Evolutionary conservation across 495 filamentous ascomycete genomes (phyloP).

Genomic region (Tricharina praecox): DNA sequence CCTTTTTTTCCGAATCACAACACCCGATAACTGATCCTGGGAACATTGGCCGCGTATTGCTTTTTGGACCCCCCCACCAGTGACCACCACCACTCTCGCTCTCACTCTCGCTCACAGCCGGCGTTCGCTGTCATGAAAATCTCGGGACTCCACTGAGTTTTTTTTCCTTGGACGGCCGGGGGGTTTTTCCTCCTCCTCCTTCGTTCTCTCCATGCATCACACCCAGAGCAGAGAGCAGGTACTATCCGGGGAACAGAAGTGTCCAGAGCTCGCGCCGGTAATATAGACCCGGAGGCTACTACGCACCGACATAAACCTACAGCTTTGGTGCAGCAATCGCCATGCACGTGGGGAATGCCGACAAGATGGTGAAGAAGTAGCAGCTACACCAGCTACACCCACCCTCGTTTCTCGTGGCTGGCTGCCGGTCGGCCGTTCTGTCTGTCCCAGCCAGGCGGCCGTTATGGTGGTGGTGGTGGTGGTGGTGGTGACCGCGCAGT

Average conservation of each 20-base stretch:
- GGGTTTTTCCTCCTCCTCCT: too few relatives aligned
- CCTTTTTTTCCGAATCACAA: too few relatives aligned
- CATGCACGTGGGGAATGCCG: slow-evolving; percentile 1
- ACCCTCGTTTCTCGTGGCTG: too few relatives aligned
- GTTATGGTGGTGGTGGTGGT: too few relatives aligned
- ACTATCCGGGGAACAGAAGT: background rate
- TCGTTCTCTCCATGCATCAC: too few relatives aligned
- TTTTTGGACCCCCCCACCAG: background rate
- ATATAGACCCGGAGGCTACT: background rate
- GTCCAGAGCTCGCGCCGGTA: background rate
- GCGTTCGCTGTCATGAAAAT: too few relatives aligned
- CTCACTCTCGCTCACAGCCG: too few relatives aligned
- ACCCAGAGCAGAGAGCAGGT: background rate
- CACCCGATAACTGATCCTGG: too few relatives aligned
- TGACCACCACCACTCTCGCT: background rate
- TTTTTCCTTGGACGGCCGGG: background rate
- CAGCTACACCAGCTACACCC: background rate
- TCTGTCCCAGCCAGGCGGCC: too few relatives aligned
- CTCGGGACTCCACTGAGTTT: background rate
- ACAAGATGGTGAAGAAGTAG: background rate
- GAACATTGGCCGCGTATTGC: too few relatives aligned
- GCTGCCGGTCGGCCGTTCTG: too few relatives aligned
- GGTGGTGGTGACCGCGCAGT: background rate
- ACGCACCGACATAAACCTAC: background rate
- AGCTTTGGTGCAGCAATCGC: too few relatives aligned